Percentiles rank a stretch among this genome's conserved stretches.
Conservation (phyloP, 2,329 filamentous ascomycete species). For the Tolypocladium inflatum region DNA sequence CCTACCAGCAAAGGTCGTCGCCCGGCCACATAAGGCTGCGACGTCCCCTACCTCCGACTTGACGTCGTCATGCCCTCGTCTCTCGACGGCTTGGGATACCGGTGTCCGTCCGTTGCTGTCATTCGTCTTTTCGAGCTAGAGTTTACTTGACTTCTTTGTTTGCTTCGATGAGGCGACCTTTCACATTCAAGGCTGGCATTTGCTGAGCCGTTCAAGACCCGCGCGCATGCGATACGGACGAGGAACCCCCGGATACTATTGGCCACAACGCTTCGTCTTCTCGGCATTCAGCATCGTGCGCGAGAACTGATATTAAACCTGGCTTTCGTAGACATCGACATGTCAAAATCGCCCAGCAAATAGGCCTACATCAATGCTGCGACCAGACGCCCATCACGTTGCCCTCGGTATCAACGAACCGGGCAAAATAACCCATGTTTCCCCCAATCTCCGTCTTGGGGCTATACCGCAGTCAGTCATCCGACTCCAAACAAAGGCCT, state of each 20-base stretch:
- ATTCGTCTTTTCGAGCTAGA: too few species aligned
- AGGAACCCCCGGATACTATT: not conserved
- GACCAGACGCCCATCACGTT: constrained; percentile 26
- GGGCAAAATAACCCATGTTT: constrained; percentile 23
- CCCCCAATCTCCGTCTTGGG: constrained; percentile 24
- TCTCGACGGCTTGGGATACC: too few species aligned
- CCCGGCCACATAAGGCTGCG: not conserved
- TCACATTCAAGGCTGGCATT: too few species aligned
- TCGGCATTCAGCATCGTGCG: not conserved
- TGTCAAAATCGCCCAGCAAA: not conserved
- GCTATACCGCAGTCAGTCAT: constrained; percentile 8
- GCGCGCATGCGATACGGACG: too few species aligned
- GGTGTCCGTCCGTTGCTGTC: too few species aligned
- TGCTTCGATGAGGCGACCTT: too few species aligned
- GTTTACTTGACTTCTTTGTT: too few species aligned
- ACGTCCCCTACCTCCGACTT: not conserved
- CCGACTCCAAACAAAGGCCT: not conserved
- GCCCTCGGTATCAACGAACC: constrained; percentile 27
- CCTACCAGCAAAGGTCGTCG: not conserved
- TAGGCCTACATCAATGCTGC: constrained; percentile 14
- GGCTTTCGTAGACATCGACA: not conserved
- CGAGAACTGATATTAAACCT: not conserved
- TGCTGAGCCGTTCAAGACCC: too few species aligned
- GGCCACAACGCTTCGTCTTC: not conserved
- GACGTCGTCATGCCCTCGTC: not conserved